Base-by-base conservation (phyloP, 2,329 filamentous ascomycete species). In the Aspergillus udagawae region DNA sequence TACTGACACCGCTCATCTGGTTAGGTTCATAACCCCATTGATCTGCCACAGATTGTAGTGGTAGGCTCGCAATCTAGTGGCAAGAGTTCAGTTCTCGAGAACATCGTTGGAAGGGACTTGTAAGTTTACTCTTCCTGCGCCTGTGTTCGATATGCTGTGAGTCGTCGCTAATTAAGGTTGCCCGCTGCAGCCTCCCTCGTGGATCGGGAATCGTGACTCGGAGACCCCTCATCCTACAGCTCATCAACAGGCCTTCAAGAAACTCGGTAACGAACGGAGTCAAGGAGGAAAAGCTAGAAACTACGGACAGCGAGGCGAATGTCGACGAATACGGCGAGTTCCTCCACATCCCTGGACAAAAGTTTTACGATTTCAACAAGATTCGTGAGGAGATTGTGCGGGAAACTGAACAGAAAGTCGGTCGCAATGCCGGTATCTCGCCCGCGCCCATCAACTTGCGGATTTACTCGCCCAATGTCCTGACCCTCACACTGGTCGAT, bases 31-130 rank as follows among this genome's bases (percentile, higher is more conserved):
- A 99, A 99, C 79, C 94, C 94, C 61, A 99, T 99, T 82, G 94
- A 99, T 81, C 80, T 99, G 63, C 94, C 94, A 55, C 94, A 99
- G 81, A 99, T 99, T 75, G 93, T 89, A 67, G 94, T 99, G 66
- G 94, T 99, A 57, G 94, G 94, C 72, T 97, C 92, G 77, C 94
- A 99, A 81, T 99, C 94, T 21, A 97, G 93, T 77, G 94, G 94
- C 79, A 99, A 99, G 87, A 97, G 92, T 83, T 99, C 94, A 20
- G 94, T 99, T 67, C 79, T 99, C 70, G 94, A 99, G 79, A 99
- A 99, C 73, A 99, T 99, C 71, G 94, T 99, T 57, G 94, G 94
- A 58, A 86, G 94, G 82, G 94, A 99, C 80, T 99, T 99, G 93
- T 97, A 83, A 80, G 91, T 83, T 57, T 53, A 54, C 52, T 54